Conservation (phyloP, 768 basidiomycete genomes). For the Terana coerulea region DNA sequence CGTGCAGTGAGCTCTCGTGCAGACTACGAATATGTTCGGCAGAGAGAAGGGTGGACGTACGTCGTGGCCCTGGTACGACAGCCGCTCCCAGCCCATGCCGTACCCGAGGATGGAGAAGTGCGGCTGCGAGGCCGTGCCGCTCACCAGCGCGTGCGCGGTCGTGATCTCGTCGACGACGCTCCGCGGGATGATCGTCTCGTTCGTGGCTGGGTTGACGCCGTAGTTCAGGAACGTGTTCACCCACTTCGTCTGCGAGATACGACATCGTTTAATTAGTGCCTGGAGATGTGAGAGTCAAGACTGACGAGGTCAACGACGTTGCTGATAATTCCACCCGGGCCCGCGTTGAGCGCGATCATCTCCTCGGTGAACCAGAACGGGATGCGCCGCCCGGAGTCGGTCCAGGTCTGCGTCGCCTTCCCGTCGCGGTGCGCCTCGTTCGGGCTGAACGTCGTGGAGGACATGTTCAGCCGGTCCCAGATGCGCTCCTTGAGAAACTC, state of each 20-base stretch:
- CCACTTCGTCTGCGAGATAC: conserved; percentile 31
- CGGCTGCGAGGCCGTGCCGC: conserved; percentile 7
- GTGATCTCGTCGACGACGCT: conserved; percentile 29
- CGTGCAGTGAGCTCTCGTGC: not conserved
- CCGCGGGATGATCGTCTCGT: conserved; percentile 31
- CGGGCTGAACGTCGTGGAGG: conserved; percentile 33
- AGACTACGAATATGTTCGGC: not conserved
- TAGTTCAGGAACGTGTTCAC: conserved; percentile 29
- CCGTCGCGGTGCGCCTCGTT: conserved; percentile 28
- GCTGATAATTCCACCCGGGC: conserved; percentile 42
- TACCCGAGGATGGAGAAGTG: conserved; percentile 33
- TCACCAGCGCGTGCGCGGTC: conserved; percentile 26
- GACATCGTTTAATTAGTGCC: not conserved
- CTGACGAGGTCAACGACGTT: conserved; percentile 40
- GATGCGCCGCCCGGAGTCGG: conserved; percentile 28
- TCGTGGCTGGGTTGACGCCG: conserved; percentile 29
- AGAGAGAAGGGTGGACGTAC: conserved; percentile 20
- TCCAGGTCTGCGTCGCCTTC: conserved; percentile 31
- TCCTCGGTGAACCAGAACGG: conserved; percentile 31
- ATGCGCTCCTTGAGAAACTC: conserved; percentile 40
- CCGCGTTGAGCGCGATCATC: conserved; percentile 25
- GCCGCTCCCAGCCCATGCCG: conserved; percentile 40
- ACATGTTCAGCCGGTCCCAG: conserved; percentile 38
- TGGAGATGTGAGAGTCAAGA: not conserved
- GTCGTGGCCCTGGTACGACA: conserved; percentile 37